phyloP scores from a whole-genome alignment of 805 yeast species.

The Metschnikowia similis region DNA sequence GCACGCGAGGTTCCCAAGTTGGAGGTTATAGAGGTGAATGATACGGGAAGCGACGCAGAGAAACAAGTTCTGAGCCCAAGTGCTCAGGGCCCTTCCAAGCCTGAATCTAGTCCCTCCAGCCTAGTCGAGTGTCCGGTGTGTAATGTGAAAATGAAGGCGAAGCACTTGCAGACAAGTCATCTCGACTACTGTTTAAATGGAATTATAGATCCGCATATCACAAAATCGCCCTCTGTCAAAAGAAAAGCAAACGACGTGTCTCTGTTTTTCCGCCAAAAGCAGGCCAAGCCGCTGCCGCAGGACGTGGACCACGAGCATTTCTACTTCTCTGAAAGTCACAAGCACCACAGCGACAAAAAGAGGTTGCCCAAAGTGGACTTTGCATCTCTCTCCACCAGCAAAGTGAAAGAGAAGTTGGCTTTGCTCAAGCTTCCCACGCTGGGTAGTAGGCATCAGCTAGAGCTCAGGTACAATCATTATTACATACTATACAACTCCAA shows the following conservation, averaged over 20 bases:
- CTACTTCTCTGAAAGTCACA: constrained; percentile 28
- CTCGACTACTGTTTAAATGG: constrained; percentile 56
- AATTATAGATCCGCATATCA: constrained; percentile 13
- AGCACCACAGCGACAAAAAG: constrained; percentile 25
- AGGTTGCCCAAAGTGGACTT: constrained; percentile 64
- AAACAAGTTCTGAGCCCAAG: neutral
- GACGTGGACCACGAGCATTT: constrained; percentile 23
- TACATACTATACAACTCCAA: constrained; percentile 77
- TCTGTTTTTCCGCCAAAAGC: constrained; percentile 25
- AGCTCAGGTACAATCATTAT: constrained; percentile 71
- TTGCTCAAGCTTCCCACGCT: constrained; percentile 51
- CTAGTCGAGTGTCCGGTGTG: constrained; percentile 70
- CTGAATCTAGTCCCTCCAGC: constrained; percentile 4
- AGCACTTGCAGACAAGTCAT: constrained; percentile 54
- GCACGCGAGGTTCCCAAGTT: neutral
- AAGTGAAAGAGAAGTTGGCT: constrained; percentile 56
- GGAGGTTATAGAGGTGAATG: constrained; percentile 18
- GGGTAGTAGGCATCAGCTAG: constrained; percentile 64
- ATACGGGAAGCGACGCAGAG: constrained; percentile 4
- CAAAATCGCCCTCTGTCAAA: constrained; percentile 3
- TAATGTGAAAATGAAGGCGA: constrained; percentile 47
- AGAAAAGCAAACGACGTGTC: constrained; percentile 22
- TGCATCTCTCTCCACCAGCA: constrained; percentile 51
- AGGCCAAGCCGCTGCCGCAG: constrained; percentile 6
- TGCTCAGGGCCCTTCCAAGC: neutral